phyloP scores from a whole-genome alignment of 2,329 filamentous ascomycete species.

The Dothidotthia symphoricarpi region DNA sequence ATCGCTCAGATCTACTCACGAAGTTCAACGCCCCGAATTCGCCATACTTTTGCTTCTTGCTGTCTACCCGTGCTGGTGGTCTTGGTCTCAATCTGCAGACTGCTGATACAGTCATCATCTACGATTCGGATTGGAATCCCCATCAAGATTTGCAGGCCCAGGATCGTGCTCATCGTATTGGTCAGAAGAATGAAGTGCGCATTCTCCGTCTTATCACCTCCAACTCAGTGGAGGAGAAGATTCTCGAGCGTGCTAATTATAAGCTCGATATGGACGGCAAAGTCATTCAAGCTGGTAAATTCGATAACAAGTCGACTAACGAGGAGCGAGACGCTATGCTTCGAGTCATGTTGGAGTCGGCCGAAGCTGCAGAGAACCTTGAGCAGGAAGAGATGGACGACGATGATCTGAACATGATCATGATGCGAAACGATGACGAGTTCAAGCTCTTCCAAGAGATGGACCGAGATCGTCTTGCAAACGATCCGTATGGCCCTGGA shows the following conservation, averaged over 20 bases:
- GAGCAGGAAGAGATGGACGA: slow-evolving; percentile 98
- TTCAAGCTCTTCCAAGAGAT: slow-evolving; percentile 75
- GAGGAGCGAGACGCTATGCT: slow-evolving; percentile 97
- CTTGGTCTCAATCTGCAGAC: slow-evolving; percentile 95
- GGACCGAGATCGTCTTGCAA: slow-evolving; percentile 69
- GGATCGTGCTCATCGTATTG: slow-evolving; percentile 99
- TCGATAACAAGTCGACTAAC: slow-evolving; percentile 98
- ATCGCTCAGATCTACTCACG: slow-evolving; percentile 85
- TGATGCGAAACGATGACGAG: slow-evolving; percentile 84
- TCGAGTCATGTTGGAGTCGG: slow-evolving; percentile 84
- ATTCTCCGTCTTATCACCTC: slow-evolving; percentile 94
- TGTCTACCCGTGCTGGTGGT: slow-evolving; percentile 98
- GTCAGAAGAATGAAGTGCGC: slow-evolving; percentile 98
- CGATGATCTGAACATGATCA: slow-evolving; percentile 91
- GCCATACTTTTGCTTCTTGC: slow-evolving; percentile 93
- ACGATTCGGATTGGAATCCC: slow-evolving; percentile 99
- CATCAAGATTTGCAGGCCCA: slow-evolving; percentile 98
- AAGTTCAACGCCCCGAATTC: slow-evolving; percentile 88
- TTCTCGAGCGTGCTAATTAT: slow-evolving; percentile 91
- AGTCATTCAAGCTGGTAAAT: slow-evolving; percentile 98
- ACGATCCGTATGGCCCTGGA: slow-evolving; percentile 69
- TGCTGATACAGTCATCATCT: slow-evolving; percentile 98
- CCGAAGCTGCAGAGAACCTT: slow-evolving; percentile 65
- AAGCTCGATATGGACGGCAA: slow-evolving; percentile 99
- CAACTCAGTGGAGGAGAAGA: slow-evolving; percentile 98